These are phyloP conservation scores for Carex arenaria DNA, from an alignment of 202 grass and related monocot species.

Conservation along the genomic window DNA sequence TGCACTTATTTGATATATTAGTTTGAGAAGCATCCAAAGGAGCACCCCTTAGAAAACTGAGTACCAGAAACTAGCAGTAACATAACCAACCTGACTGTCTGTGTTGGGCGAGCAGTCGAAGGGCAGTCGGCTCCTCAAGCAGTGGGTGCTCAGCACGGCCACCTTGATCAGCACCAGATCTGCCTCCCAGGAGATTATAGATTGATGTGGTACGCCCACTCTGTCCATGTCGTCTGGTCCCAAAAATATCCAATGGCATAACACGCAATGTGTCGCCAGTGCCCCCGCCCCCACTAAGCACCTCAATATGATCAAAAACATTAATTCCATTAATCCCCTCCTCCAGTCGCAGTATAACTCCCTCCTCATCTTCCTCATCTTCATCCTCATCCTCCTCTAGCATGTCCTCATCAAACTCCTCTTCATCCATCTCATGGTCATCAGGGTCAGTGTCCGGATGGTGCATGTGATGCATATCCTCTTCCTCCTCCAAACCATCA, in stretches of 20 bases:
- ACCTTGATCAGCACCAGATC: conserved; percentile 40
- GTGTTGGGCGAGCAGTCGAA: conserved; percentile 56
- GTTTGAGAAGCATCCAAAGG: background rate
- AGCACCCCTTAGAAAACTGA: background rate
- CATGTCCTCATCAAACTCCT: conserved; percentile 96
- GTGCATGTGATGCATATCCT: conserved; percentile 77
- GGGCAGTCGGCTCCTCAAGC: conserved; percentile 72
- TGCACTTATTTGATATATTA: background rate
- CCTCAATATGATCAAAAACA: conserved; percentile 98
- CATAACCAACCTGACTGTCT: conserved; percentile 62
- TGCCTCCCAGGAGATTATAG: conserved; percentile 84
- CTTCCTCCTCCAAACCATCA: conserved; percentile 81
- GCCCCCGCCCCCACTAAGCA: conserved; percentile 68
- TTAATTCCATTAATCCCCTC: conserved; percentile 99
- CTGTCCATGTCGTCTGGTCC: conserved; percentile 60
- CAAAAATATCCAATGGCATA: conserved; percentile 99
- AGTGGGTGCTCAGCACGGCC: conserved; percentile 76
- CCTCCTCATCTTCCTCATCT: conserved; percentile 86
- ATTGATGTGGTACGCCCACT: conserved; percentile 81
- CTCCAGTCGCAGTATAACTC: conserved; percentile 84
- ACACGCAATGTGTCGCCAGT: conserved; percentile 76
- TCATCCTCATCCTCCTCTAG: conserved; percentile 96
- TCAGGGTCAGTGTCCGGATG: conserved; percentile 94
- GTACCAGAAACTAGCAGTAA: background rate
- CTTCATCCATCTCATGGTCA: conserved; percentile 97